Evolutionary conservation across 495 filamentous ascomycete species (phyloP), one percentile per base, ranked within the genome.

Genomic region (Podospora sp.): DNA sequence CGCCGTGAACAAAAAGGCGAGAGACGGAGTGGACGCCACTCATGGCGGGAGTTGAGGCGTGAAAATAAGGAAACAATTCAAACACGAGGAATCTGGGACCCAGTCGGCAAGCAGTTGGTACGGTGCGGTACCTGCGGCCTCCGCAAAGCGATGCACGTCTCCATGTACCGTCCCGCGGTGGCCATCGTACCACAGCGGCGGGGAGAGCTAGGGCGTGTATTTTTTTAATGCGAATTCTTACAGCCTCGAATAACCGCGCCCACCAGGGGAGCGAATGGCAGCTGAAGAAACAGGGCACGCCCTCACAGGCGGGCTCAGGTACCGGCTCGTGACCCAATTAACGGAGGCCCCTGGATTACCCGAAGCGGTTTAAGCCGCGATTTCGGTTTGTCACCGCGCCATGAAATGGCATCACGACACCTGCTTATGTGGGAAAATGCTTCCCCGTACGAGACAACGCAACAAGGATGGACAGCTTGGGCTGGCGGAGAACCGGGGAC

Each of bases 291-390:
- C 52, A 46, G 50, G 69, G 67, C 62, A 69, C 65, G 62, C 40
- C 60, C 50, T 53, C 24, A 24, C 29, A 22, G 51, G 20, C 27
- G 51, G 63, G 57, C 72, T 73, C 72, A 77, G 75, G 74, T 72
- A 77, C 75, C 58, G 63, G 36, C 62, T 60, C 67, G 73, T 75
- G 75, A 77, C 71, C 74, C 72, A 77, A 74, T 75, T 70, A 77
- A 70, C 72, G 69, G 73, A 64, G 63, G 46, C 62, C 33, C 11
- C 21, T 12, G 68, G 25, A 25, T 63, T 75, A 51, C 75, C 71
- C 65, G 55, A 75, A 70, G 60, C 64, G 67, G 73, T 56, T 69
- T 77, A 75, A 69, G 9, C n/a, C 21, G 27, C 29, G 11, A 33
- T 59, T 68, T 69, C 68, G n/a, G 70, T 72, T 70, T 69, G 70